Evolutionary conservation across 345 rosid species (phyloP).

Genomic region (Populus euphratica): DNA sequence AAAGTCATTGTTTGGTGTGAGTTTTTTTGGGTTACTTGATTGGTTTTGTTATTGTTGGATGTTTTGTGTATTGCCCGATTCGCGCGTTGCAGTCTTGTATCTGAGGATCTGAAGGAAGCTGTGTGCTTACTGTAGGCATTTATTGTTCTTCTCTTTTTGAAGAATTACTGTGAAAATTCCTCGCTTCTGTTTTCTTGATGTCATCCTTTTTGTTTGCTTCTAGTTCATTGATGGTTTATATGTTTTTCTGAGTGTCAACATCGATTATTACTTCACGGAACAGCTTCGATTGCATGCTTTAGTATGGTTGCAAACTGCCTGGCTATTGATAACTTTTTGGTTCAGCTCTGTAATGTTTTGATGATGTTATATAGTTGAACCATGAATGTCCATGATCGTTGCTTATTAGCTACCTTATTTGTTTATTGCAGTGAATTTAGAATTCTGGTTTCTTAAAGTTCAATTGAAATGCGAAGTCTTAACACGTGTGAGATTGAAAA

Average conservation of each 20-base stretch:
- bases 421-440: background rate
- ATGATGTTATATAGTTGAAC: background rate
- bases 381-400: background rate
- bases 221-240: background rate
- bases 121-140: background rate
- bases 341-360: background rate
- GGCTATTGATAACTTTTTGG: background rate
- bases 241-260: background rate
- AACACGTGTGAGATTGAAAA: background rate
- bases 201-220: constrained; percentile 5
- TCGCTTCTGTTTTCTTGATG: constrained; percentile 6
- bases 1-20: constrained; percentile 2
- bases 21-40: background rate
- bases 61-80: background rate
- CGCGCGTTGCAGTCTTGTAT: background rate
- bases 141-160: background rate
- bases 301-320: background rate
- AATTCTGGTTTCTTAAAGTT: background rate
- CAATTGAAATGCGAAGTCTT: background rate
- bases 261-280: background rate
- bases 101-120: background rate
- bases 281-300: background rate
- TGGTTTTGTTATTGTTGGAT: background rate
- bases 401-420: background rate
- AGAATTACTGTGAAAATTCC: too few relatives aligned